Percentiles rank a stretch among this genome's conserved stretches.
Conservation (phyloP, 2,329 filamentous ascomycete species). For the Phaeoacremonium minimum region DNA sequence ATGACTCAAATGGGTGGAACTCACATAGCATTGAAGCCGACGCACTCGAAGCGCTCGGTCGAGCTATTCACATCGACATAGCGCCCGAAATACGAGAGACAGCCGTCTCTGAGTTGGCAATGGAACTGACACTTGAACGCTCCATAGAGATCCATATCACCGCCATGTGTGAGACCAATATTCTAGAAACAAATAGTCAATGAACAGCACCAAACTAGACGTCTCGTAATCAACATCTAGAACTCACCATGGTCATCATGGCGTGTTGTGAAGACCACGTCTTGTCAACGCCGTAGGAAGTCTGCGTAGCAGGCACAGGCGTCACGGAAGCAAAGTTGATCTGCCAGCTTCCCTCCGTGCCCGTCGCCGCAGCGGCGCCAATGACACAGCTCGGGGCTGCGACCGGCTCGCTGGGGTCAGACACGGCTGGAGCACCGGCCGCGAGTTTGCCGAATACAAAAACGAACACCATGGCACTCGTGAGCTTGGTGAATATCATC, state of each 20-base stretch:
- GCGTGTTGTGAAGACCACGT: conserved; percentile 3
- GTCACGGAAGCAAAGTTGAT: not conserved
- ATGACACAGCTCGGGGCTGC: no score
- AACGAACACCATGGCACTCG: not conserved
- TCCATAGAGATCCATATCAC: conserved; percentile 14
- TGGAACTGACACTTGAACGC: conserved; percentile 23
- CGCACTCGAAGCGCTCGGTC: conserved; percentile 8
- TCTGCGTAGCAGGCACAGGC: not conserved
- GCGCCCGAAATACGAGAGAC: conserved; percentile 19
- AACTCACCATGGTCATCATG: not conserved
- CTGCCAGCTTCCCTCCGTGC: not conserved
- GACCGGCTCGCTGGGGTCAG: no score
- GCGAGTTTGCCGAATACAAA: not conserved
- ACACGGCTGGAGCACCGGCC: not conserved
- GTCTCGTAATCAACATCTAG: no score
- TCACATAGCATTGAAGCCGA: conserved; percentile 10
- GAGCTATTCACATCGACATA: conserved; percentile 11
- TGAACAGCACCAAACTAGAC: not conserved
- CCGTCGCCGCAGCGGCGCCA: not conserved
- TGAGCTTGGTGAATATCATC: not conserved
- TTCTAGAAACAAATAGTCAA: conserved; percentile 6
- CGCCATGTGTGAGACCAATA: conserved; percentile 9
- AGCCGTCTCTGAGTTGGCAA: conserved; percentile 17
- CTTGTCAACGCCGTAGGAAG: conserved; percentile 8
- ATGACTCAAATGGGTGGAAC: not conserved